Evolutionary conservation across 306 rosid genomes (phyloP).

Genomic region (Dalbergia cochinchinensis): DNA sequence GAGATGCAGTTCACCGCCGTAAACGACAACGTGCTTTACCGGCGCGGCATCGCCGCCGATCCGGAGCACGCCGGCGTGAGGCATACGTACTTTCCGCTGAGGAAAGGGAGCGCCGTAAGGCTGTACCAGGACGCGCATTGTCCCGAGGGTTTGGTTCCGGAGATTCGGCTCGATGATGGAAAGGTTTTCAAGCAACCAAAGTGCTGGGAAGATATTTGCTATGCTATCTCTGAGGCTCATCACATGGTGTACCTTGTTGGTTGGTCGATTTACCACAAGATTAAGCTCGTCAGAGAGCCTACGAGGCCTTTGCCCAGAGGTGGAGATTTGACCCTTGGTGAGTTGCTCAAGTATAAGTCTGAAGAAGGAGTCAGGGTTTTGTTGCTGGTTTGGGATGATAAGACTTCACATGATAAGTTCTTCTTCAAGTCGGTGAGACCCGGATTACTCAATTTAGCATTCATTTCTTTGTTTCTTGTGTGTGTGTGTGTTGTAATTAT

Average conservation of each 20-base stretch:
- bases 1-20: constrained; percentile 72
- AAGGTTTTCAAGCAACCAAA: constrained; percentile 58
- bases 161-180: constrained; percentile 68
- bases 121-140: constrained; percentile 92
- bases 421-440: constrained; percentile 67
- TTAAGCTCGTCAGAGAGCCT: constrained; percentile 79
- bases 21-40: constrained; percentile 53
- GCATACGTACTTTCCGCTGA: constrained; percentile 79
- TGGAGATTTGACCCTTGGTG: constrained; percentile 86
- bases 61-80: constrained; percentile 75
- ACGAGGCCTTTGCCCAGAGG: constrained; percentile 69
- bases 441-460: not conserved
- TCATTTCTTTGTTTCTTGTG: not conserved
- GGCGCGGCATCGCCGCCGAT: constrained; percentile 77
- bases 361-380: constrained; percentile 88
- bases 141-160: constrained; percentile 51
- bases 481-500: too few species aligned
- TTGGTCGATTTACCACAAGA: constrained; percentile 87
- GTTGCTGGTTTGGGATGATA: constrained; percentile 92
- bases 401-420: constrained; percentile 79
- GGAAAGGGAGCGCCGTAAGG: constrained; percentile 74
- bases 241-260: constrained; percentile 84
- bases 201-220: constrained; percentile 97
- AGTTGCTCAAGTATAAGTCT: constrained; percentile 90
- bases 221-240: constrained; percentile 91